Conservation (phyloP, 768 basidiomycete genomes). For the Trametopsis cervina region DNA sequence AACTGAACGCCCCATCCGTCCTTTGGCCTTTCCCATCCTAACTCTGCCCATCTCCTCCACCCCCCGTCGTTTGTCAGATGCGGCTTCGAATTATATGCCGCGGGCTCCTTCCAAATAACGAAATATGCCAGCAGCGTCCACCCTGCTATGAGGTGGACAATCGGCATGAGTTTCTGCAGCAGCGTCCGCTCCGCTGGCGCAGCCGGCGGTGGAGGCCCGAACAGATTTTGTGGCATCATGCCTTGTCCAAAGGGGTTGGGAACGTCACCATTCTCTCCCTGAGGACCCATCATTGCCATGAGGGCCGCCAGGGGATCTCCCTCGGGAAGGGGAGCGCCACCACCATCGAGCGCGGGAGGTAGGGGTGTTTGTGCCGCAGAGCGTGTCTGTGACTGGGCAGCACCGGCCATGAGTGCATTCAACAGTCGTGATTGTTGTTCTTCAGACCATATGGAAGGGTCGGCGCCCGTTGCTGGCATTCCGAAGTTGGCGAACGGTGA, state of each 20-base stretch:
- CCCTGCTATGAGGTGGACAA: conserved; percentile 57
- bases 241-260: conserved; percentile 15
- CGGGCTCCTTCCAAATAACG: conserved; percentile 59
- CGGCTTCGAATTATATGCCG: conserved; percentile 32
- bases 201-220: conserved; percentile 9
- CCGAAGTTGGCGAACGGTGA: background rate
- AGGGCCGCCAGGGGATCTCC: conserved; percentile 27
- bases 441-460: conserved; percentile 57
- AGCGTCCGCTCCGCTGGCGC: conserved; percentile 26
- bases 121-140: conserved; percentile 66
- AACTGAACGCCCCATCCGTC: conserved; percentile 45
- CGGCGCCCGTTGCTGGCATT: conserved; percentile 13
- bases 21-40: conserved; percentile 34
- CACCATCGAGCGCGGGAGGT: background rate
- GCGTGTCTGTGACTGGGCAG: conserved; percentile 9
- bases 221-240: background rate
- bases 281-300: conserved; percentile 6
- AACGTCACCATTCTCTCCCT: conserved; percentile 7
- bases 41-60: conserved; percentile 61
- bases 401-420: conserved; percentile 48
- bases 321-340: conserved; percentile 1
- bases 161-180: conserved; percentile 54
- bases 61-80: conserved; percentile 27
- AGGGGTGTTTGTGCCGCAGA: conserved; percentile 7
- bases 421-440: conserved; percentile 67